Evolutionary conservation across 2,329 filamentous ascomycete species (phyloP).

Genomic region (Thelonectria blattea): DNA sequence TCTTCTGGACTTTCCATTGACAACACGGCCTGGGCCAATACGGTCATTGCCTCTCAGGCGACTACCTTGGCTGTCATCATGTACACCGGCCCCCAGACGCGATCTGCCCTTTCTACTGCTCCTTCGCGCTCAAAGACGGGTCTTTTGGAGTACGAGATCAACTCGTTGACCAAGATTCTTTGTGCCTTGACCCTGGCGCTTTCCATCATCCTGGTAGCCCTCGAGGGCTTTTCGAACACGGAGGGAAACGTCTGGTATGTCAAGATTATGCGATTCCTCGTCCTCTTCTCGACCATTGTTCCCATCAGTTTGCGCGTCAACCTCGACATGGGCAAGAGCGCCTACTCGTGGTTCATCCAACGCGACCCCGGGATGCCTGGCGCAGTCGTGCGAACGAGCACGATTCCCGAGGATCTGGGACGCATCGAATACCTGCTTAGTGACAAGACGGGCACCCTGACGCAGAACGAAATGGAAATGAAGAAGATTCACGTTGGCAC

Average conservation of each 20-base stretch:
- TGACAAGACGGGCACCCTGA: constrained; percentile 97
- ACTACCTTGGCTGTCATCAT: constrained; percentile 88
- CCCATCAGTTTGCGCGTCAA: constrained; percentile 97
- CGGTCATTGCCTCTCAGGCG: constrained; percentile 91
- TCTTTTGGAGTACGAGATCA: constrained; percentile 93
- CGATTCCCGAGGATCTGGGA: constrained; percentile 94
- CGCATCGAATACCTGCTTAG: constrained; percentile 95
- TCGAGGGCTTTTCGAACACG: constrained; percentile 78
- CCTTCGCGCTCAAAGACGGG: constrained; percentile 93
- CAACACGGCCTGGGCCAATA: constrained; percentile 99
- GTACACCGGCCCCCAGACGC: constrained; percentile 93
- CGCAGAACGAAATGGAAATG: constrained; percentile 98
- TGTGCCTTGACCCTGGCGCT: constrained; percentile 86
- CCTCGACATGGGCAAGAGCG: constrained; percentile 94
- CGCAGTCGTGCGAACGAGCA: constrained; percentile 93
- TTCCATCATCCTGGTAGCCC: constrained; percentile 84
- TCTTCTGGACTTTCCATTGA: constrained; percentile 86
- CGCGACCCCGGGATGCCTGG: constrained; percentile 87
- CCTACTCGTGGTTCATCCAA: constrained; percentile 96
- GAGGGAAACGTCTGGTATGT: constrained; percentile 84
- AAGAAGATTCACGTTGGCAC: constrained; percentile 99
- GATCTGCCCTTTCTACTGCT: constrained; percentile 91
- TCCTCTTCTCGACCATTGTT: constrained; percentile 98
- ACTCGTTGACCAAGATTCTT: constrained; percentile 93
- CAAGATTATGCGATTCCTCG: constrained; percentile 96